These are phyloP conservation scores for Cryptococcus floricola DNA, from an alignment of 1,284 basidiomycete species.

Conservation along the genomic window DNA sequence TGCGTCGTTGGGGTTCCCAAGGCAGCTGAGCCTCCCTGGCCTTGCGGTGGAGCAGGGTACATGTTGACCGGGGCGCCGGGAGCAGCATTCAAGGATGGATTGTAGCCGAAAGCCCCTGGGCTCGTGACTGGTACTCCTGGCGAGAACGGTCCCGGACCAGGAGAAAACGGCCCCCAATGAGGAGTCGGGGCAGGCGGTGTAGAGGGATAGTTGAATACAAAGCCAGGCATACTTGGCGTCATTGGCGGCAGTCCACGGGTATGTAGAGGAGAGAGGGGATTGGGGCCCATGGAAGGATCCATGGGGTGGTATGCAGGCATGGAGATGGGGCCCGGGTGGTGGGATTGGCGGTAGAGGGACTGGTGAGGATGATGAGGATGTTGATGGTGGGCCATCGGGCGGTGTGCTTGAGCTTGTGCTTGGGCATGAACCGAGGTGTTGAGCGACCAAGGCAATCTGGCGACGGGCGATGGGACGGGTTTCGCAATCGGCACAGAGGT, in stretches of 20 bases:
- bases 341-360: constrained; percentile 22
- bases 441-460: constrained; percentile 20
- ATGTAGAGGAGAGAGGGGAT: constrained; percentile 42
- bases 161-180: constrained; percentile 29
- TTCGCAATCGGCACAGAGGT: constrained; percentile 3
- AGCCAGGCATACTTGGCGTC: constrained; percentile 51
- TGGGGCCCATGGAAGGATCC: constrained; percentile 15
- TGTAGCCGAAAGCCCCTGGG: constrained; percentile 35
- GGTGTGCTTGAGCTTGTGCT: background rate
- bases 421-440: constrained; percentile 16
- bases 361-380: constrained; percentile 2
- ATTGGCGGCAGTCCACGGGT: constrained; percentile 46
- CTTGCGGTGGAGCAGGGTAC: constrained; percentile 5
- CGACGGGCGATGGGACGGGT: constrained; percentile 4
- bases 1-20: constrained; percentile 44
- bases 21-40: constrained; percentile 30
- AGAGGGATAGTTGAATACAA: constrained; percentile 48
- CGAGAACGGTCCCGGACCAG: constrained; percentile 46
- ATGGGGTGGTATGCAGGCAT: constrained; percentile 39
- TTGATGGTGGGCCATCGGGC: background rate
- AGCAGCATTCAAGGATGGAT: constrained; percentile 48
- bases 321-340: constrained; percentile 43
- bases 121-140: constrained; percentile 46
- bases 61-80: constrained; percentile 48
- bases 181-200: constrained; percentile 47